Evolutionary conservation across 2,329 filamentous ascomycete genomes (phyloP), one percentile per base, ranked within the genome.

Genomic region (Neospermospora avenae): DNA sequence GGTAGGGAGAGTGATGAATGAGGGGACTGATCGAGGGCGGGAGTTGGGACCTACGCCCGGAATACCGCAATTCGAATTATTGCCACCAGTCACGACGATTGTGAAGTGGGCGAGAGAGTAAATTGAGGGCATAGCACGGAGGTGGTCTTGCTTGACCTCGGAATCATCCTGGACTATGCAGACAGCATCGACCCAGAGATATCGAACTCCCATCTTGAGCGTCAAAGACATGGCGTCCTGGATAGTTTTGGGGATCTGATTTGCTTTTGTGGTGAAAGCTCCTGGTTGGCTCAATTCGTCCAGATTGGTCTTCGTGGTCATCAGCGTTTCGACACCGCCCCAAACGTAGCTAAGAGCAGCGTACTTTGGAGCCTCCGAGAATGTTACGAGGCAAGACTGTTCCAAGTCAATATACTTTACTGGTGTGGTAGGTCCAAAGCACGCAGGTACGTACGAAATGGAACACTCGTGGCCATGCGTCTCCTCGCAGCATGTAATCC

Each of bases 151-250:
- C 22, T 59, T 59, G 20, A 52, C 25, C 3, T 45, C 52, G 11
- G 25, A n/a, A 53, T 63, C 48, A 31, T 64, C 60, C 18, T 57
- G 54, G 14, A 56, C 59, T 6, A 57, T 61, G 22, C 54, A 60
- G 3, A 63, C 56, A 18, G 69, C 62, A 55, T 70, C 70, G 2
- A 56, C 54, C 35, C 64, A 63, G 18, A 63, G 44, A 39, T 68
- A 69, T 13, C 57, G 49, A 39, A 62, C 42, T 52, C 66, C 69
- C 34, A 70, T 54, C 0, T 61, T 37, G 14, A 55, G 60, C 5
- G 67, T 59, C 10, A 71, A 61, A 8, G 62, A 46, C 7, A 70
- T 69, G 16, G 68, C 65, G 11, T 64, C 58, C 3, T 54, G 54
- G 45, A 73, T 67, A 25, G 55, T 48, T 28, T 58, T 60, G 37